These are phyloP conservation scores for Plasmopara viticola DNA, from an alignment of 352 stramenopile species.

Conservation along the genomic window DNA sequence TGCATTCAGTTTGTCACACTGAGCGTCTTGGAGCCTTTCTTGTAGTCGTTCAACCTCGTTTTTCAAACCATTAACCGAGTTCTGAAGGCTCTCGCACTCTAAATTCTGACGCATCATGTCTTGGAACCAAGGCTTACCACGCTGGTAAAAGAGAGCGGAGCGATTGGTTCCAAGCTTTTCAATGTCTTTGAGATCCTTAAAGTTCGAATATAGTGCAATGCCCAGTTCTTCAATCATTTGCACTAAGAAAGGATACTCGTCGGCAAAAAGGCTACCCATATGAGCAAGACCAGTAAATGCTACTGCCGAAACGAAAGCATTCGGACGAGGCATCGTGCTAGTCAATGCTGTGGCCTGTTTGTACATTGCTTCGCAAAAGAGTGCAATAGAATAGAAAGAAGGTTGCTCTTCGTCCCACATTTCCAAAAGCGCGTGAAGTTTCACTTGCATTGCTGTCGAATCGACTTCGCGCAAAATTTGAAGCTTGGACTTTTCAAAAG, in stretches of 20 bases:
- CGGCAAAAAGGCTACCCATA: slow-evolving; percentile 32
- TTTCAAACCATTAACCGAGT: slow-evolving; percentile 17
- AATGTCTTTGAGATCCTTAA: slow-evolving; percentile 14
- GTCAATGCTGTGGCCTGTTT: slow-evolving; percentile 50
- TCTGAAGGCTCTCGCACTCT: slow-evolving; percentile 15
- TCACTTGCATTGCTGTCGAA: slow-evolving; percentile 26
- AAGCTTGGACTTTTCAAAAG: slow-evolving; percentile 2
- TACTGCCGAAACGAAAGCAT: slow-evolving; percentile 47
- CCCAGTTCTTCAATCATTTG: slow-evolving; percentile 35
- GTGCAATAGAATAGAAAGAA: slow-evolving; percentile 45
- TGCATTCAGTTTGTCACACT: slow-evolving; percentile 8
- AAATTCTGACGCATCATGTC: slow-evolving; percentile 26
- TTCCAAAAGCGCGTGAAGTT: slow-evolving; percentile 44
- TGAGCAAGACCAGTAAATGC: slow-evolving; percentile 46
- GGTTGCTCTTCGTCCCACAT: slow-evolving; percentile 42
- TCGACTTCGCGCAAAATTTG: slow-evolving; percentile 12
- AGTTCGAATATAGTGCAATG: slow-evolving; percentile 38
- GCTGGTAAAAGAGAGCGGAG: slow-evolving; percentile 43
- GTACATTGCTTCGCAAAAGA: slow-evolving; percentile 61
- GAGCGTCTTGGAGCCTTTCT: slow-evolving; percentile 37
- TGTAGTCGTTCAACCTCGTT: slow-evolving; percentile 33
- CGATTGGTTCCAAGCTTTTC: slow-evolving; percentile 8
- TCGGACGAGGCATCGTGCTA: slow-evolving; percentile 37
- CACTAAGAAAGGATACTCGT: slow-evolving; percentile 45
- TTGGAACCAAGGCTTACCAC: slow-evolving; percentile 43